phyloP scores from a whole-genome alignment of 768 basidiomycete genomes.

The Trametes cinnabarina region DNA sequence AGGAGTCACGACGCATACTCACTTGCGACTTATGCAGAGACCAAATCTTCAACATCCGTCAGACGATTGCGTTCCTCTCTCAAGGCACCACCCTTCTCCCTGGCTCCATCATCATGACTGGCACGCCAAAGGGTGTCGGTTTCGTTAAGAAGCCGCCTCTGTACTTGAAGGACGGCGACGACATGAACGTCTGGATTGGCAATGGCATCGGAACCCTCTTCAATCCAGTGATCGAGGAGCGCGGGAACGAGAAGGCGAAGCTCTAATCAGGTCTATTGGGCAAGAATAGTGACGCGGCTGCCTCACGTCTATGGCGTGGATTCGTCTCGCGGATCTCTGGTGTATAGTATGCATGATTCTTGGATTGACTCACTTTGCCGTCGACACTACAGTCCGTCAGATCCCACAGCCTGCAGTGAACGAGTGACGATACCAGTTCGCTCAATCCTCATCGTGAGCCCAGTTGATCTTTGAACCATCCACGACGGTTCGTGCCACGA shows the following conservation, averaged over 20 bases:
- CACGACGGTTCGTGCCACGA: no score
- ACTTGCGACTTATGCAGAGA: constrained; percentile 43
- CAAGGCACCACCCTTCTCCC: constrained; percentile 82
- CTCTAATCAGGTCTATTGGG: constrained; percentile 32
- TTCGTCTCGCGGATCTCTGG: neutral
- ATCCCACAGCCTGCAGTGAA: no score
- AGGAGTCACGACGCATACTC: neutral
- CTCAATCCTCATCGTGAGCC: no score
- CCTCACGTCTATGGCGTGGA: no score
- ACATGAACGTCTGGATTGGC: constrained; percentile 64
- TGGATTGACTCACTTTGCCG: no score
- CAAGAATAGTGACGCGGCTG: no score
- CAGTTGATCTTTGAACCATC: no score
- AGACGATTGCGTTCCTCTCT: constrained; percentile 77
- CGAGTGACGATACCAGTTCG: no score
- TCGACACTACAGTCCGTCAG: no score
- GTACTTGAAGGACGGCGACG: constrained; percentile 73
- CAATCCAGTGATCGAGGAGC: constrained; percentile 77
- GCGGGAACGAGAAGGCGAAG: constrained; percentile 35
- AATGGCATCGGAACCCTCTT: constrained; percentile 76
- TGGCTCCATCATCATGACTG: constrained; percentile 80
- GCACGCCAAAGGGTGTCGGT: constrained; percentile 80
- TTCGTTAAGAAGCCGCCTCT: constrained; percentile 69
- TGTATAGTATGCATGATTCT: neutral
- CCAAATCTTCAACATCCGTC: constrained; percentile 77